phyloP scores from a whole-genome alignment of 441 rosid genomes.

The Corymbia calophylla region DNA sequence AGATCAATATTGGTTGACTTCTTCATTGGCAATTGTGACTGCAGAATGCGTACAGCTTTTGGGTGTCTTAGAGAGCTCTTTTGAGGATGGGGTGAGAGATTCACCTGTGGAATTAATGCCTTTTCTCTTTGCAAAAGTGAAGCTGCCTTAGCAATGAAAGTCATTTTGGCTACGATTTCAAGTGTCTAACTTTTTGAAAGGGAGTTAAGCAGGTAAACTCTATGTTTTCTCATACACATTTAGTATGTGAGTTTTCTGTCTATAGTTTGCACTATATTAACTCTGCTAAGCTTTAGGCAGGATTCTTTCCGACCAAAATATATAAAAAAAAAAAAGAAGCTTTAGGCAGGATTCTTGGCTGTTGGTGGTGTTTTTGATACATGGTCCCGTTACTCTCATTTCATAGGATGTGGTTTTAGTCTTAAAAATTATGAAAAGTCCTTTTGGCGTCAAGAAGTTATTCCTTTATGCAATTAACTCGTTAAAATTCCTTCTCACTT shows the following conservation, averaged over 20 bases:
- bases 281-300: neutral
- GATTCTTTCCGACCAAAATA: neutral
- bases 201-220: neutral
- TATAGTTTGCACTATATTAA: neutral
- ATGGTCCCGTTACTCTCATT: neutral
- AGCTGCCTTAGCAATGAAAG: conserved; percentile 9
- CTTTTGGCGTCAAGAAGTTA: neutral
- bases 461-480: neutral
- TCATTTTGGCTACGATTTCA: conserved; percentile 25
- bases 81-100: too few relatives aligned
- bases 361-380: neutral
- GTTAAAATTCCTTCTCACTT: neutral
- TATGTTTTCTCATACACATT: neutral
- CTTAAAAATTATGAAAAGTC: neutral
- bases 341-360: neutral
- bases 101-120: neutral
- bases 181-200: neutral
- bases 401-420: neutral
- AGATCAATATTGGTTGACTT: neutral
- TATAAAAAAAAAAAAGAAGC: too few relatives aligned
- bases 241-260: neutral
- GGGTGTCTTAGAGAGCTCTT: neutral
- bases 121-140: conserved; percentile 18
- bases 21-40: conserved; percentile 8
- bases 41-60: conserved; percentile 7